Evolutionary conservation across 1,139 yeast genomes (phyloP).

Genomic region (Zygoascus hellenicus): DNA sequence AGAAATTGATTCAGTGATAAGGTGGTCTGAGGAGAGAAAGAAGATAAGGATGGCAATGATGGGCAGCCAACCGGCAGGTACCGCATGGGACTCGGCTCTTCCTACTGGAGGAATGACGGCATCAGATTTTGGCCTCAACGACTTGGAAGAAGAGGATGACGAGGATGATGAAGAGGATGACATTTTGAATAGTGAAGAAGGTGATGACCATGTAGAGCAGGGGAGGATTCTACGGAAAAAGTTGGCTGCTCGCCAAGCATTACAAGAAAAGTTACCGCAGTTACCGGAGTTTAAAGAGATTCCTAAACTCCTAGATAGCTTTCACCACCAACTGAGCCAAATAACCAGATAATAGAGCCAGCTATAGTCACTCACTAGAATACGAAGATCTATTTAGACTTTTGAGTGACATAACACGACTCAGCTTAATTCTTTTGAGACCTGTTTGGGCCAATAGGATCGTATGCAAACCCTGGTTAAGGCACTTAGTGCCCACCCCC

Average conservation of each 20-base stretch:
- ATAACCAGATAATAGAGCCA: too few relatives aligned
- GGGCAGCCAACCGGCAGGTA: neutral
- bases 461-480: too few relatives aligned
- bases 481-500: too few relatives aligned
- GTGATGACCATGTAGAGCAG: constrained; percentile 13
- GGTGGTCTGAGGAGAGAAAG: constrained; percentile 37
- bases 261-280: constrained; percentile 5
- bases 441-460: too few relatives aligned
- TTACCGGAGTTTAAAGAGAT: constrained; percentile 28
- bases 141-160: constrained; percentile 32
- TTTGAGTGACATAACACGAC: too few relatives aligned
- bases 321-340: constrained; percentile 15
- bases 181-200: constrained; percentile 13
- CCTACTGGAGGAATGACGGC: constrained; percentile 41
- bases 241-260: constrained; percentile 23
- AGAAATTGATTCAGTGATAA: constrained; percentile 44
- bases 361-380: too few relatives aligned
- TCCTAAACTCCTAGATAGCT: constrained; percentile 26
- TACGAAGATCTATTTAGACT: too few relatives aligned
- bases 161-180: constrained; percentile 12
- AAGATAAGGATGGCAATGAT: constrained; percentile 3
- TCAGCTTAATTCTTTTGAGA: too few relatives aligned
- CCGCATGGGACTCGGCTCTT: constrained; percentile 29
- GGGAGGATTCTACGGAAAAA: constrained; percentile 17
- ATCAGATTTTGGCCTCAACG: constrained; percentile 53